A percentile compares a stretch with the other conserved stretches of the same genome.
Conservation (phyloP, 805 yeast species). For the Myxozyma melibiosi region DNA sequence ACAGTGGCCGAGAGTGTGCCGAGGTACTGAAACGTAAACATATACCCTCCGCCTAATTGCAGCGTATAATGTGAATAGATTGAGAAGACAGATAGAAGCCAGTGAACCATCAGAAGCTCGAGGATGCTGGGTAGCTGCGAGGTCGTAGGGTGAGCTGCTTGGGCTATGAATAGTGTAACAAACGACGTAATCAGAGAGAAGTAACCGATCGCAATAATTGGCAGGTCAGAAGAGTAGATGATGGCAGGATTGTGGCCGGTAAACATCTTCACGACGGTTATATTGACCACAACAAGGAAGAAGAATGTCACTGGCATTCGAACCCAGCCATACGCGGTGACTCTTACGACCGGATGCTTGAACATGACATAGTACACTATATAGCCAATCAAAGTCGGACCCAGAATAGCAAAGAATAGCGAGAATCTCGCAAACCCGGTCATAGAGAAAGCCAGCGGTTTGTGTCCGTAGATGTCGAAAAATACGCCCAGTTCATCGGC, state of each 20-base stretch:
- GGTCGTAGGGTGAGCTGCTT: constrained; percentile 4
- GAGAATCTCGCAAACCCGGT: constrained; percentile 6
- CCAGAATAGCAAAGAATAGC: background rate
- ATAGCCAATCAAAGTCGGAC: constrained; percentile 14
- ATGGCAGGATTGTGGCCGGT: constrained; percentile 7
- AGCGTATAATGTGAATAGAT: background rate
- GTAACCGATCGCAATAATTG: constrained; percentile 13
- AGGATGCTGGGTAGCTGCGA: constrained; percentile 6
- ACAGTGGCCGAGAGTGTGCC: too few relatives aligned
- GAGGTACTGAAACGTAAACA: constrained; percentile 15
- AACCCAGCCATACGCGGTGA: constrained; percentile 17
- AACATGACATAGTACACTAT: constrained; percentile 5
- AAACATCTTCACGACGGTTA: background rate
- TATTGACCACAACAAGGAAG: constrained; percentile 5
- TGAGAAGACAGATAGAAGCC: constrained; percentile 14
- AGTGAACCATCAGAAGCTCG: constrained; percentile 15
- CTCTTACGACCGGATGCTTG: background rate
- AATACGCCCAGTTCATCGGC: constrained; percentile 16
- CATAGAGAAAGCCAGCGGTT: constrained; percentile 9
- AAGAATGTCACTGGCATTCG: constrained; percentile 15
- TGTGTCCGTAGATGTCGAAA: constrained; percentile 16
- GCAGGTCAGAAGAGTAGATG: constrained; percentile 26
- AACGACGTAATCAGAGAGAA: constrained; percentile 1
- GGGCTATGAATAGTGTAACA: background rate
- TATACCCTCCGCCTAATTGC: constrained; percentile 14